Evolutionary conservation across 345 rosid genomes (phyloP), one percentile per base, ranked within the genome.

Genomic region (Pistacia atlantica): DNA sequence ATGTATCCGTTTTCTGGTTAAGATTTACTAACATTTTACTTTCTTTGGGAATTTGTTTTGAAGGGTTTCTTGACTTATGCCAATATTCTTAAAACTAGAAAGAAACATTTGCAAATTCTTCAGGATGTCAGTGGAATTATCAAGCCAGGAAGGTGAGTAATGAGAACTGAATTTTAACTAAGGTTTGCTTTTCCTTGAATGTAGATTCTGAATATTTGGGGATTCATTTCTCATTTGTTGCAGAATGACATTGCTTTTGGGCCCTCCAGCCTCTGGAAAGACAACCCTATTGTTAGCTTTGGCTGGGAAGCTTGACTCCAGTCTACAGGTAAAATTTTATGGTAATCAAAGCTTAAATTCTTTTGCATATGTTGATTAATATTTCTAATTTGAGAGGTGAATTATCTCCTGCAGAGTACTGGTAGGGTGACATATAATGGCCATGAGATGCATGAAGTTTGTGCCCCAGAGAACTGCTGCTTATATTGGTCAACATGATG

Each of bases 221-320:
- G 71, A 42, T 52, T 28, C 31, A 55, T n/a, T 75, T 7, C 46
- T 42, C 46, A 42, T 16, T 48, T 67, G 35, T 68, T 35, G 70
- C 76, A 93, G 97, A 74, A 42, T 42, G 46, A 42, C 46, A 42
- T 6, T 42, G 86, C 95, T 93, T 46, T 78, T 93, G 83, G 98
- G 98, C 63, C 98, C 98, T 74, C 97, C 97, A 57, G 79, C 90
- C 74, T 90, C 98, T 48, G 98, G 98, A 9, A 93, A 93, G 84
- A 93, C 97, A 5, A 88, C 95, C 0, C 92, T 93, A 2, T 56
- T 93, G 80, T 81, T 91, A 83, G 93, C 97, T 64, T 82, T 93
- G 78, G 93, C 95, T 18, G 95, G 93, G 67, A 91, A 42, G 46
- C 46, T 42, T 75, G 93, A 88, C 81, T 52, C 78, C 1, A 67